These are phyloP conservation scores for Punica granatum DNA, from an alignment of 345 rosid species.

Conservation along the genomic window DNA sequence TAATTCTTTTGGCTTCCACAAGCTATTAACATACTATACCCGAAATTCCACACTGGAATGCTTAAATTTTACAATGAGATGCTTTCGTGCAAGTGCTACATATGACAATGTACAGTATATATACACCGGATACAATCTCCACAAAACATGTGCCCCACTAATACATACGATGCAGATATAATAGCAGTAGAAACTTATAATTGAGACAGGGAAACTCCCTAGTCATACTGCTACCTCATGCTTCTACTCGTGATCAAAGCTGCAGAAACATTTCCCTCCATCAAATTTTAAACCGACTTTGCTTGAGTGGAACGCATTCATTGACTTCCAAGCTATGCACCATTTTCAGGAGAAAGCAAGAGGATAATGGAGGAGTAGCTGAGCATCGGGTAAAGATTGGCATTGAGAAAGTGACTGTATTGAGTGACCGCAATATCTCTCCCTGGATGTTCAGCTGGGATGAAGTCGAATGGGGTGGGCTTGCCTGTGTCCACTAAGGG, in stretches of 20 bases:
- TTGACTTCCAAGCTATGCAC: not conserved
- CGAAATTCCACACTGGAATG: not conserved
- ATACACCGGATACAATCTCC: not conserved
- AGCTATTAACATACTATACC: no score
- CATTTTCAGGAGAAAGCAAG: constrained; percentile 26
- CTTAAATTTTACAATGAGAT: not conserved
- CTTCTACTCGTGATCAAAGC: not conserved
- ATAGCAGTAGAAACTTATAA: not conserved
- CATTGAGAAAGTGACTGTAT: constrained; percentile 68
- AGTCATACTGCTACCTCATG: not conserved
- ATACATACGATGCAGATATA: not conserved
- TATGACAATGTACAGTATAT: not conserved
- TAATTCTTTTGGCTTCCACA: no score
- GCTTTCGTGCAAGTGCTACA: not conserved
- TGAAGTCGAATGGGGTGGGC: constrained; percentile 69
- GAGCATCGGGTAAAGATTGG: constrained; percentile 78
- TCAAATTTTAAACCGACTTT: not conserved
- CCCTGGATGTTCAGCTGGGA: constrained; percentile 48
- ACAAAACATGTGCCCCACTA: no score
- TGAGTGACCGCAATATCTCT: constrained; percentile 56
- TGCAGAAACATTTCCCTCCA: not conserved
- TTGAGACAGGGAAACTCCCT: not conserved
- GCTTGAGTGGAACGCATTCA: not conserved
- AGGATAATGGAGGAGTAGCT: constrained; percentile 83
- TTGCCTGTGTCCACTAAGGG: constrained; percentile 87